These are phyloP conservation scores for Suillus fuscotomentosus DNA, from an alignment of 768 basidiomycete species.

Conservation along the genomic window DNA sequence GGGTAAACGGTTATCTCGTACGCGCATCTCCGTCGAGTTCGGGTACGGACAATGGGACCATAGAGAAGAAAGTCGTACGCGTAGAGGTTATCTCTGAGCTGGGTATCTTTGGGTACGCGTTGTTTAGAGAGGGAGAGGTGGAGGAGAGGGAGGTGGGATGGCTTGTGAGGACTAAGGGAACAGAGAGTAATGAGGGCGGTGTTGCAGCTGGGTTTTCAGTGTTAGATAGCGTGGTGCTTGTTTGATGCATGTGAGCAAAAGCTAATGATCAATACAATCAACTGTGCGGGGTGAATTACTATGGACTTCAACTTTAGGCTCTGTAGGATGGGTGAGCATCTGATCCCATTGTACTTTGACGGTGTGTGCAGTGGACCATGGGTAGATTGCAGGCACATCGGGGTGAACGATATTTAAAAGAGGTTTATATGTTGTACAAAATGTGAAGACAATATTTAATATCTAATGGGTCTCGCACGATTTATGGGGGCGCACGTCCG, in stretches of 20 bases:
- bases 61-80: conserved; percentile 37
- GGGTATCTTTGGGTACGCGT: conserved; percentile 86
- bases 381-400: no score
- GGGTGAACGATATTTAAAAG: no score
- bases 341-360: no score
- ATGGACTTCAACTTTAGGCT: no score
- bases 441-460: no score
- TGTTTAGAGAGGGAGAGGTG: conserved; percentile 58
- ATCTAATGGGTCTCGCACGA: no score
- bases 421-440: no score
- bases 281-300: no score
- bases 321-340: no score
- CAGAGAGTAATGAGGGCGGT: conserved; percentile 90
- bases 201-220: conserved; percentile 83
- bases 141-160: conserved; percentile 74
- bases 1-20: conserved; percentile 70
- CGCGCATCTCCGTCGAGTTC: conserved; percentile 49
- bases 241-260: conserved; percentile 18
- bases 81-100: conserved; percentile 84
- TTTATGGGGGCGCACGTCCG: no score
- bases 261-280: no score
- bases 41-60: background rate
- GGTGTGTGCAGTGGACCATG: no score
- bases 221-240: conserved; percentile 65
- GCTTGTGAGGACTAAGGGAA: conserved; percentile 86